Evolutionary conservation across 2,329 filamentous ascomycete species (phyloP), one percentile per base, ranked within the genome.

Genomic region (Hypoxylon sp.): DNA sequence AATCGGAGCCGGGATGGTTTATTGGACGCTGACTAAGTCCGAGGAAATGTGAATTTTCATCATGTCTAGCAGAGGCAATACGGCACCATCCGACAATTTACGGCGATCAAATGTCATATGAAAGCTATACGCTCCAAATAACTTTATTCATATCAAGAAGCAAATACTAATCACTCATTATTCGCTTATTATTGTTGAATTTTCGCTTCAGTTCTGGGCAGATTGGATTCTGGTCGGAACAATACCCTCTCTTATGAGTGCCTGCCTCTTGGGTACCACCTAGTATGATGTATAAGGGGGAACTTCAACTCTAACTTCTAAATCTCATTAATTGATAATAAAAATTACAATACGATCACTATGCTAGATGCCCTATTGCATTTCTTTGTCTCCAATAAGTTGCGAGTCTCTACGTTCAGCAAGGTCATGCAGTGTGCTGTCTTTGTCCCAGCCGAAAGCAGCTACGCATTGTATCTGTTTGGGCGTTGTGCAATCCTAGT

Each of bases 381-480:
- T 22, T 1, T 49, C 57, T 69, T 63, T 63, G 50, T 64, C 30
- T 3, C n/a, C 31, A 1, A 17, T 50, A 33, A n/a, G 22, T 8
- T 37, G 35, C 25, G 31, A 27, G 14, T 22, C 3, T 30, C n/a
- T 37, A n/a, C 3, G 20, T 13, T 17, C 13, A 35, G 40, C 13
- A 7, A 10, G 2, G 40, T 20, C 30, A 11, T 17, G 30, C 14
- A 25, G 4, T 35, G 4, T 10, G 14, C 22, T 33, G 17, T 49
- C 68, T 67, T 70, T 70, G 61, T 70, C 49, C 49, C 30, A 30
- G 17, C 54, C 61, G 68, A 40, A 70, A 66, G n/a, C 64, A 63
- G 55, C 48, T 27, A 2, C 37, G n/a, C 42, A 3, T 31, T 51
- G 6, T 14, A 25, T 8, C 37, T 53, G 10, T 11, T 42, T 20